A percentile compares a stretch with the other conserved stretches of the same genome.
phyloP scores from a whole-genome alignment of 2,329 filamentous ascomycete genomes.

The Colletotrichum aenigma region DNA sequence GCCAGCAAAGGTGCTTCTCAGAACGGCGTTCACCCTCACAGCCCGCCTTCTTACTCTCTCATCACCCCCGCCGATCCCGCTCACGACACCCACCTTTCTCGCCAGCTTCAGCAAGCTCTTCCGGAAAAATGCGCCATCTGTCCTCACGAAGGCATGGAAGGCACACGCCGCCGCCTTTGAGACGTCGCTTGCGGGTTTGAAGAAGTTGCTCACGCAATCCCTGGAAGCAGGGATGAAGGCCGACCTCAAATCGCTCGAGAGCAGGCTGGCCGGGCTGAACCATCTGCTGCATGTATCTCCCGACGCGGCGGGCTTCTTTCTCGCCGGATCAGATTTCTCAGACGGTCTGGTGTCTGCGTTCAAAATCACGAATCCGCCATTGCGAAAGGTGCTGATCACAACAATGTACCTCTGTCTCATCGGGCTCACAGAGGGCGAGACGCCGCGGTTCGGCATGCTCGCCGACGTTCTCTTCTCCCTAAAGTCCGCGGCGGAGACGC shows the following conservation, averaged over 20 bases:
- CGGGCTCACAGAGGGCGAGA: conserved; percentile 69
- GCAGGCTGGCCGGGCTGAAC: conserved; percentile 62
- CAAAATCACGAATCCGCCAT: conserved; percentile 63
- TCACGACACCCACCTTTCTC: conserved; percentile 72
- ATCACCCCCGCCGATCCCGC: conserved; percentile 41
- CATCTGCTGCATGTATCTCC: conserved; percentile 67
- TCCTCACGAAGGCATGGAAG: conserved; percentile 56
- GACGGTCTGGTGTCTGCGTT: conserved; percentile 75
- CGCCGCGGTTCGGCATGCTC: conserved; percentile 75
- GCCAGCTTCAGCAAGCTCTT: conserved; percentile 72
- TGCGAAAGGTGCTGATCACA: conserved; percentile 72
- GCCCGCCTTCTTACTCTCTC: conserved; percentile 55
- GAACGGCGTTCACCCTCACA: conserved; percentile 67
- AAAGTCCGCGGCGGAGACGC: conserved; percentile 71
- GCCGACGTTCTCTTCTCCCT: conserved; percentile 85
- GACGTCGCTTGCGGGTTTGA: conserved; percentile 60
- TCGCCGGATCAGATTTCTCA: conserved; percentile 86
- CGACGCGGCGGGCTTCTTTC: conserved; percentile 64
- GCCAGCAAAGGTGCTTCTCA: conserved; percentile 56
- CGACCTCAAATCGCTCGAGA: conserved; percentile 59
- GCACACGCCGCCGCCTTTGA: conserved; percentile 55
- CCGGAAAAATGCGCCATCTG: conserved; percentile 63
- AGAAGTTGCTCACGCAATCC: conserved; percentile 64
- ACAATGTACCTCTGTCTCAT: conserved; percentile 77
- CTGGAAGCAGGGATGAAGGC: conserved; percentile 66